Conservation (phyloP, 768 basidiomycete genomes). For the Boletus subcaerulescens region DNA sequence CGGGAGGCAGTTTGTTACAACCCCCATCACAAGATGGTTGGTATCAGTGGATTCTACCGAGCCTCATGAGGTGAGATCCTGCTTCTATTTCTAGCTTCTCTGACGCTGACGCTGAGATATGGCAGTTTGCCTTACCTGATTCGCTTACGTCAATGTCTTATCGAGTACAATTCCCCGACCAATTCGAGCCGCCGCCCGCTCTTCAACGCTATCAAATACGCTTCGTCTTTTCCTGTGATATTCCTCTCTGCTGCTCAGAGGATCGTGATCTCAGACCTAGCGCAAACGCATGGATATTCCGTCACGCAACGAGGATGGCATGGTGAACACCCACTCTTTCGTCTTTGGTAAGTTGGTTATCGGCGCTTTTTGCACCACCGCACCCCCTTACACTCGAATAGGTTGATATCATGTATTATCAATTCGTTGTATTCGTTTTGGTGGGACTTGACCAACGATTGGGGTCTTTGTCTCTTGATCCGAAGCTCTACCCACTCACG, state of each 20-base stretch:
- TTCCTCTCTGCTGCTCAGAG: conserved; percentile 90
- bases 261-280: conserved; percentile 58
- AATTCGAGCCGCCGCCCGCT: conserved; percentile 72
- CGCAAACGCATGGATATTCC: conserved; percentile 45
- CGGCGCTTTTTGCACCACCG: not conserved
- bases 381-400: conserved; percentile 28
- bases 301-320: conserved; percentile 55
- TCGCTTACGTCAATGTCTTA: conserved; percentile 91
- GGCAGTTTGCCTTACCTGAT: conserved; percentile 79
- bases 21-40: conserved; percentile 62
- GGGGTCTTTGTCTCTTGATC: conserved; percentile 82
- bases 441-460: conserved; percentile 99
- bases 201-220: conserved; percentile 93
- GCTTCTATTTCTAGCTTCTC: not conserved
- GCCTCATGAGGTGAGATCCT: conserved; percentile 75
- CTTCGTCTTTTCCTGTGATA: conserved; percentile 94
- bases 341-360: conserved; percentile 64
- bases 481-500: conserved; percentile 26
- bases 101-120: conserved; percentile 10
- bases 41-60: conserved; percentile 73
- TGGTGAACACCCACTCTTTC: conserved; percentile 75
- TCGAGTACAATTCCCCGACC: conserved; percentile 67
- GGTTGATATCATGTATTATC: conserved; percentile 79
- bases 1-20: conserved; percentile 70
- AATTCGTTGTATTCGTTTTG: conserved; percentile 97